These are phyloP conservation scores for Neostapfia colusana DNA, from an alignment of 176 grass and related monocot species.

Conservation along the genomic window DNA sequence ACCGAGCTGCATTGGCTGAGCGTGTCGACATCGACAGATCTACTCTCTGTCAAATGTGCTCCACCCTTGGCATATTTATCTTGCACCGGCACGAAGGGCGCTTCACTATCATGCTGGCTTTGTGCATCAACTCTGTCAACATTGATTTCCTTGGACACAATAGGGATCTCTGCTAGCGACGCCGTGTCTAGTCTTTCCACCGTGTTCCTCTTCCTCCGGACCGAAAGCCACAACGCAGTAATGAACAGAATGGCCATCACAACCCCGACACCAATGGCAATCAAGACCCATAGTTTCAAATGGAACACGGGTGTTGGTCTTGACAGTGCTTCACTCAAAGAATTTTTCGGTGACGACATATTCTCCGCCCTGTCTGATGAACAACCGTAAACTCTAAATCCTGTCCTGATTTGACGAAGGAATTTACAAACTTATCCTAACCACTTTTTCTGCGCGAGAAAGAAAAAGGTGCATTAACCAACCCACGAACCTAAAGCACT, in stretches of 20 bases:
- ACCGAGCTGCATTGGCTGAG: conserved; percentile 82
- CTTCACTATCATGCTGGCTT: conserved; percentile 34
- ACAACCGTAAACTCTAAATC: conserved; percentile 25
- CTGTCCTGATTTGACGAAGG: conserved; percentile 26
- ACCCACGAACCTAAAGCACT: conserved; percentile 21
- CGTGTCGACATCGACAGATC: conserved; percentile 65
- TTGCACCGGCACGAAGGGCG: conserved; percentile 46
- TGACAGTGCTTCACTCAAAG: conserved; percentile 58
- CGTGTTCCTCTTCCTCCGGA: conserved; percentile 58
- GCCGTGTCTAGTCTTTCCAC: conserved; percentile 32
- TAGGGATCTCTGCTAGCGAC: conserved; percentile 61
- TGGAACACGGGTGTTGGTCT: conserved; percentile 64
- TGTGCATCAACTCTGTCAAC: conserved; percentile 67
- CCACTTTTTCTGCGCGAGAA: conserved; percentile 51
- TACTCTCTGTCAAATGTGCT: conserved; percentile 41
- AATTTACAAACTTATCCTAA: conserved; percentile 48
- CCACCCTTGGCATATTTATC: conserved; percentile 61
- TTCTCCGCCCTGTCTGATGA: conserved; percentile 29
- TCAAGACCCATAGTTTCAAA: conserved; percentile 80
- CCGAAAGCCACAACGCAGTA: conserved; percentile 59
- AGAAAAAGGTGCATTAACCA: conserved; percentile 41
- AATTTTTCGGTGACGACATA: conserved; percentile 66
- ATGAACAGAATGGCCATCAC: conserved; percentile 63
- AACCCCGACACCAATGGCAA: conserved; percentile 71
- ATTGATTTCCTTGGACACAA: conserved; percentile 83